phyloP scores from a whole-genome alignment of 2,329 filamentous ascomycete species.

The Alternaria incomplexa region DNA sequence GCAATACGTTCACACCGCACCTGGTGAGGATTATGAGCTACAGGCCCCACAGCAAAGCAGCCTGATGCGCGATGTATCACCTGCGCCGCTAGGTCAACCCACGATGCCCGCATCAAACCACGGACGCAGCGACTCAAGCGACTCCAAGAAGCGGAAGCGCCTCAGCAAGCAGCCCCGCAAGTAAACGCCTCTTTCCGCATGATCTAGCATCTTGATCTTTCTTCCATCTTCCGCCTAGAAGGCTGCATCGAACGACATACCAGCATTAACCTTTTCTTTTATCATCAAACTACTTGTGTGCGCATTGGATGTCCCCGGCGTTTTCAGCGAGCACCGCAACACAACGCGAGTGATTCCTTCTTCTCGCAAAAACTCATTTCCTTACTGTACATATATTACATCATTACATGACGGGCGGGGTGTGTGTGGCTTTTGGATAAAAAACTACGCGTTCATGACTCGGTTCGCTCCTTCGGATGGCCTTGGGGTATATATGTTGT shows the following conservation, averaged over 20 bases:
- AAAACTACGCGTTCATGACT: conserved; percentile 19
- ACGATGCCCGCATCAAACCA: conserved; percentile 21
- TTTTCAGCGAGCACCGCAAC: conserved; percentile 4
- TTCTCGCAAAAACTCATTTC: conserved; percentile 1
- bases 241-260: background rate
- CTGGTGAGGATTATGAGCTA: conserved; percentile 45
- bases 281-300: background rate
- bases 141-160: conserved; percentile 46
- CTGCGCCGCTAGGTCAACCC: conserved; percentile 35
- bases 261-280: background rate
- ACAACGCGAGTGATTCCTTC: conserved; percentile 1
- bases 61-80: conserved; percentile 44
- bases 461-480: conserved; percentile 12
- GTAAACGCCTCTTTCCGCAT: conserved; percentile 10
- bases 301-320: conserved; percentile 5
- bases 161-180: conserved; percentile 44
- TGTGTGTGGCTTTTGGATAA: background rate
- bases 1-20: conserved; percentile 47
- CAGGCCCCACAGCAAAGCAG: conserved; percentile 43
- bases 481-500: background rate
- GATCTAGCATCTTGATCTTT: conserved; percentile 9
- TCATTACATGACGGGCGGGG: conserved; percentile 2
- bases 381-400: conserved; percentile 22
- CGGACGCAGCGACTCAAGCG: conserved; percentile 38
- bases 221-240: conserved; percentile 1